Evolutionary conservation across 2,329 filamentous ascomycete species (phyloP).

Genomic region (Pseudogymnoascus destructans): DNA sequence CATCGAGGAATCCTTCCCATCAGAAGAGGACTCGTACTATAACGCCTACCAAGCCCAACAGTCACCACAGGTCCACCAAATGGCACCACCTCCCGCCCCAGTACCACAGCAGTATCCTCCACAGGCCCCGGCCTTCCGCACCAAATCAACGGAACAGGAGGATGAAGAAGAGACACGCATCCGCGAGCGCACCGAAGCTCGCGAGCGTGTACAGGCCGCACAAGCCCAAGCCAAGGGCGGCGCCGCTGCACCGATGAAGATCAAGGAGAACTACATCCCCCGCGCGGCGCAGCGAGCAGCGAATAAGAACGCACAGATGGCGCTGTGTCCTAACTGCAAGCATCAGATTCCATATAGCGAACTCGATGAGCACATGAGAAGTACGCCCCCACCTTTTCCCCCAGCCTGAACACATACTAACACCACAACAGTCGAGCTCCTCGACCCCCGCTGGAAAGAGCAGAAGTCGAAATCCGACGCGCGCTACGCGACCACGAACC

Average conservation of each 20-base stretch:
- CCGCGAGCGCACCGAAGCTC: conserved; percentile 47
- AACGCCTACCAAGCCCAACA: conserved; percentile 34
- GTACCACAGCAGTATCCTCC: conserved; percentile 25
- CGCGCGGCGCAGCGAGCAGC: conserved; percentile 62
- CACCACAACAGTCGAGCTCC: conserved; percentile 52
- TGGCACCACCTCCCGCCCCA: conserved; percentile 31
- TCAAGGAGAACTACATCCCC: conserved; percentile 85
- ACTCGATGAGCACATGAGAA: conserved; percentile 84
- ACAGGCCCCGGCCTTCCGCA: conserved; percentile 15
- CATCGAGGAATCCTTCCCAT: conserved; percentile 91
- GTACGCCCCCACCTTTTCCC: conserved; percentile 31
- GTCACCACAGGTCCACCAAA: conserved; percentile 22
- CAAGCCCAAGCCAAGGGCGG: conserved; percentile 63
- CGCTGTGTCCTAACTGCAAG: conserved; percentile 84
- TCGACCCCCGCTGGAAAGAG: conserved; percentile 92
- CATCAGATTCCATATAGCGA: conserved; percentile 80
- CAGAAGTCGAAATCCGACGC: conserved; percentile 82
- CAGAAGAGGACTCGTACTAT: conserved; percentile 52
- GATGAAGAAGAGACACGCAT: conserved; percentile 36
- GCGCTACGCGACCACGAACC: conserved; percentile 71
- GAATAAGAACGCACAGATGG: conserved; percentile 52
- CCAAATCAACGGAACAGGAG: conserved; percentile 10
- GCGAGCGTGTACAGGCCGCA: conserved; percentile 56
- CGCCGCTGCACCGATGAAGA: conserved; percentile 60
- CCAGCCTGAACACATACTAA: conserved; percentile 12